Base-by-base conservation (phyloP, 352 stramenopile genomes). In the Phytophthora syringae region DNA sequence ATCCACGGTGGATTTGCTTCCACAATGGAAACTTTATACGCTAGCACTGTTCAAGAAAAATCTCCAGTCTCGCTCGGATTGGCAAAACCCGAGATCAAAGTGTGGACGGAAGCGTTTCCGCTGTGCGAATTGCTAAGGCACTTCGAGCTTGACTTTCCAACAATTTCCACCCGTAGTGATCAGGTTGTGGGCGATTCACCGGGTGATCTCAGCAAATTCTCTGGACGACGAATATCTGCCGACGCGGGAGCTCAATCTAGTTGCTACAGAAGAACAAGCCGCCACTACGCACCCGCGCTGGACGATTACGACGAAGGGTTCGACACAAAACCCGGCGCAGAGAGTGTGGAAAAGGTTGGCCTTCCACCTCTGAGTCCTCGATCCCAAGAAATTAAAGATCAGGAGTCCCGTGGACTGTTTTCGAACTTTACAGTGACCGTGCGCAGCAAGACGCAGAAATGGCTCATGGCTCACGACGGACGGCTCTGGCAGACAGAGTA, bases 381-480 rank as follows among this genome's bases (percentile, higher is more conserved):
- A 15, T 59, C 51, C 1, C 52, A 60, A 37, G 43, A 70, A 36
- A 65, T 76, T 12, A 49, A 65, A 45, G 60, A 64, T 36, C 55
- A 52, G 1, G 60, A 76, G 30, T 36, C 27, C 3, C 52, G 65
- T 52, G 70, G 62, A 5, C 39, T 74, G 3, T 81, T 76, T 39
- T 70, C 52, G 0, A 78, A 69, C 12, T 89, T 77, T 54, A 75
- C 55, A 0, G 74, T 61, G 24, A 70, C 68, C 0, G 48, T 87
- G 36, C 61, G 55, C 15, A 79, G 76, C 21, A 30, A 70, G 18
- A 80, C 65, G 39, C 78, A 87, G 49, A 36, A 79, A 39, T 89
- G 80, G 80, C 67, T 73, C 57, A 76, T 89, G 25, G 52, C 66
- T 16, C 67, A 88, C 27, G 74, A 86, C 52, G 80, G 71, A 1